Base-by-base conservation (phyloP, 306 rosid species). In the Trifolium repens region DNA sequence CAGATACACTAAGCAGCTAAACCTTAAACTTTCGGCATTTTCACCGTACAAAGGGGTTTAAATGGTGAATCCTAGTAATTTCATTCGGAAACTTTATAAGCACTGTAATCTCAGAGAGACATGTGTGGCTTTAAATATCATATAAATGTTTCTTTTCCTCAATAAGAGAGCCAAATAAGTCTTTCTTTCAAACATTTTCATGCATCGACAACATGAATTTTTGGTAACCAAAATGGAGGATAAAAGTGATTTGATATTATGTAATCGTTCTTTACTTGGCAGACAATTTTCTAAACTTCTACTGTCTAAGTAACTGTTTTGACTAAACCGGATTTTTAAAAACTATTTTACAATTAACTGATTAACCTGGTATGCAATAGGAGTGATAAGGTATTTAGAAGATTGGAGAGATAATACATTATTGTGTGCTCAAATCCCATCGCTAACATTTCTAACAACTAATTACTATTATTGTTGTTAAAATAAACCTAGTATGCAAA, bases 311-410 rank as follows among this genome's bases (percentile, higher is more conserved):
- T 70, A 17, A 10, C 2, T 57, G 16, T 73, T 59, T 61, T 82
- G 53, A 54, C 57, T 67, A 53, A 55, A 69, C 65, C 42, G 32
- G 42, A 75, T 54, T 74, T 8, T 74, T 43, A 26, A 72, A 13
- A 61, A 74, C 30, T 50, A 76, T 69, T 55, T 64, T 37, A 53
- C 37, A 55, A 60, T 50, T 22, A 54, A 17, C 12, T 1, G 35
- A 30, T 30, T 4, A 30, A 30, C 34, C 5, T 30, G 4, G 5
- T 30, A 30, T 30, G 34, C 4, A 30, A 3, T 30, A 30, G 34
- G 4, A 30, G 34, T 30, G 34, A 30, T 30, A 30, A 3, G 34
- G 34, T 40, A 40, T 2, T 40, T 8, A 0, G 3, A 2, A 9
- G 12, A 40, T 40, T 39, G 12, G 46, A 8, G 12, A 40, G 46